Percentiles rank a stretch among this genome's conserved stretches.
Evolutionary conservation across 345 rosid genomes (phyloP).

Genomic region (Eutrema heterophyllum): DNA sequence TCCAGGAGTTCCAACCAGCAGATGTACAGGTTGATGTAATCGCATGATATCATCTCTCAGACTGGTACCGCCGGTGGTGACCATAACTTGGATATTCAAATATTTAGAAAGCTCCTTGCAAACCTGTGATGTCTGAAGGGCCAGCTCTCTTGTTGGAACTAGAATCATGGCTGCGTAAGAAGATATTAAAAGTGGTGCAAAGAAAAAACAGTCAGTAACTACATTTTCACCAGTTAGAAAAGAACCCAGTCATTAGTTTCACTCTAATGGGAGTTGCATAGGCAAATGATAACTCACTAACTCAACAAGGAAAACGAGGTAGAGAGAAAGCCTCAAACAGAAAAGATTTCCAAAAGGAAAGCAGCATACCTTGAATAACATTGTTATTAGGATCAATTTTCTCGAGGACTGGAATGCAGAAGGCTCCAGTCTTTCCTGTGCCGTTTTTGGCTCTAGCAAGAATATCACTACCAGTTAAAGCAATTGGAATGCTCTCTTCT

Average conservation of each 20-base stretch:
- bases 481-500: conserved; percentile 99
- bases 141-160: conserved; percentile 96
- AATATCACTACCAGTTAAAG: conserved; percentile 97
- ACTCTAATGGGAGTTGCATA: background rate
- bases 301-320: too few species aligned
- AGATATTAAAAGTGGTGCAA: background rate
- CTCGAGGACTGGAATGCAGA: conserved; percentile 96
- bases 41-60: conserved; percentile 99
- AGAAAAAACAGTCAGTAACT: background rate
- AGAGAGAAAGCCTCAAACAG: background rate
- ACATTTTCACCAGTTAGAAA: background rate
- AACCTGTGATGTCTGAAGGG: conserved; percentile 98
- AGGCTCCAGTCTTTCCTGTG: conserved; percentile 98
- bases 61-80: conserved; percentile 99
- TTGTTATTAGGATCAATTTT: conserved; percentile 93
- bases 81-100: conserved; percentile 94
- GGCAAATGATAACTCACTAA: background rate
- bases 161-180: conserved; percentile 73
- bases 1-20: conserved; percentile 99
- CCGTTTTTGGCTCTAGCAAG: conserved; percentile 99
- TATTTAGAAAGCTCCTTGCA: conserved; percentile 98
- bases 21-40: conserved; percentile 93
- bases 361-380: conserved; percentile 79
- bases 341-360: background rate
- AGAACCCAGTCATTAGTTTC: background rate